These are phyloP conservation scores for Microbotryum silenes-acaulis DNA, from an alignment of 1,284 basidiomycete species.

Conservation along the genomic window DNA sequence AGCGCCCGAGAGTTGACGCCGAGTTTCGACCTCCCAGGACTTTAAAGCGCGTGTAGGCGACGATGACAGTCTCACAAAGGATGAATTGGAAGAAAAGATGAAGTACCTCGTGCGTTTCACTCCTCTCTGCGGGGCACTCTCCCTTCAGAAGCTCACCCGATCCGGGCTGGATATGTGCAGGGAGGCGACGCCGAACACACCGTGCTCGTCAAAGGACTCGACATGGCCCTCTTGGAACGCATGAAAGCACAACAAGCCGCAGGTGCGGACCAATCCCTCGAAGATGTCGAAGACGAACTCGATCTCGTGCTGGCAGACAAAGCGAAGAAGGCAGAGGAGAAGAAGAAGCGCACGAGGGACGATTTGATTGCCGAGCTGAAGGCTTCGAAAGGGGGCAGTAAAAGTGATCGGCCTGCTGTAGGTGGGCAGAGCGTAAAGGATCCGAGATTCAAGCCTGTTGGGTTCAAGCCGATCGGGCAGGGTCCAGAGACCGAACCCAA, in stretches of 20 bases:
- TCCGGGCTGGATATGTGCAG: background rate
- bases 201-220: conserved; percentile 39
- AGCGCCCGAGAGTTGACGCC: background rate
- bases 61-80: conserved; percentile 5
- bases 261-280: conserved; percentile 8
- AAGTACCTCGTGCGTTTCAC: conserved; percentile 23
- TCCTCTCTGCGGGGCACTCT: too few relatives aligned
- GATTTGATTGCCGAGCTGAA: conserved; percentile 29
- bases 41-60: conserved; percentile 16
- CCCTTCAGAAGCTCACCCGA: background rate
- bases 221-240: conserved; percentile 37
- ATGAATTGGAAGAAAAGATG: conserved; percentile 17
- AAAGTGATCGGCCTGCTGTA: background rate
- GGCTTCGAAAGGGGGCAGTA: conserved; percentile 18
- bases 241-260: conserved; percentile 29
- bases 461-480: conserved; percentile 8
- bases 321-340: conserved; percentile 18
- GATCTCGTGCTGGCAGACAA: conserved; percentile 11
- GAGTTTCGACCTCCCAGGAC: conserved; percentile 7
- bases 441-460: conserved; percentile 37
- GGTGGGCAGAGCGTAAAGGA: conserved; percentile 15
- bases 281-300: conserved; percentile 20
- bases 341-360: conserved; percentile 24
- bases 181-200: conserved; percentile 38
- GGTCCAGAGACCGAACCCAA: background rate